Percentiles rank a stretch among this genome's conserved stretches.
phyloP scores from a whole-genome alignment of 2,329 filamentous ascomycete genomes.

The Fusarium hainanense region DNA sequence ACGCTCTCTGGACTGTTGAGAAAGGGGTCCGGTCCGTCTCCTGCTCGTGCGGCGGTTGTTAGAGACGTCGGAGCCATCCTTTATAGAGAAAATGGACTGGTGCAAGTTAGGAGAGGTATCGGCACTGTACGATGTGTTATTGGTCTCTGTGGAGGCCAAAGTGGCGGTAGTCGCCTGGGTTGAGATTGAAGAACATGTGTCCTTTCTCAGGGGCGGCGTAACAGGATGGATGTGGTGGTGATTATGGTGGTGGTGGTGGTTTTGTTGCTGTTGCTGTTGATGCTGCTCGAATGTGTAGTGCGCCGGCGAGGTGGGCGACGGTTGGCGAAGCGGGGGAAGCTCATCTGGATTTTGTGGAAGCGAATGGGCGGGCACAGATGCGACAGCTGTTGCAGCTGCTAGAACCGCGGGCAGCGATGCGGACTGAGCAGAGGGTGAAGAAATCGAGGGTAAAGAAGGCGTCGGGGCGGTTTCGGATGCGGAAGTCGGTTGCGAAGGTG shows the following conservation, averaged over 20 bases:
- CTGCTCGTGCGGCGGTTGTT: slow-evolving; percentile 66
- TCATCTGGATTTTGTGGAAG: slow-evolving; percentile 44
- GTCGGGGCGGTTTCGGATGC: slow-evolving; percentile 42
- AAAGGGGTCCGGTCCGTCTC: slow-evolving; percentile 68
- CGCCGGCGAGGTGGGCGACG: slow-evolving; percentile 44
- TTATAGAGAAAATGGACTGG: slow-evolving; percentile 66
- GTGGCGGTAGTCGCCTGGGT: slow-evolving; percentile 61
- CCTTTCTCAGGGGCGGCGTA: slow-evolving; percentile 56
- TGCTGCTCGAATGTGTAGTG: slow-evolving; percentile 46
- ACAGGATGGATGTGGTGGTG: slow-evolving; percentile 46
- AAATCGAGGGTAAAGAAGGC: slow-evolving; percentile 43
- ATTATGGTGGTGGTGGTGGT: slow-evolving; percentile 30
- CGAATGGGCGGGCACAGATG: slow-evolving; percentile 36
- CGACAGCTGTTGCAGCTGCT: slow-evolving; percentile 37
- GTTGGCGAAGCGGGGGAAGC: slow-evolving; percentile 45
- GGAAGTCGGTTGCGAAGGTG: slow-evolving; percentile 44
- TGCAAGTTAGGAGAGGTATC: slow-evolving; percentile 62
- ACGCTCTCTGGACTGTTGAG: slow-evolving; percentile 67
- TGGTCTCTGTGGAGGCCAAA: slow-evolving; percentile 59
- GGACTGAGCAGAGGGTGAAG: slow-evolving; percentile 44
- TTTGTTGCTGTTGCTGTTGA: slow-evolving; percentile 40
- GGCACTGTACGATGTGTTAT: slow-evolving; percentile 63
- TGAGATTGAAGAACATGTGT: slow-evolving; percentile 65
- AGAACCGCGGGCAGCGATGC: slow-evolving; percentile 43
- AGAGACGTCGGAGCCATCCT: slow-evolving; percentile 65